Conservation (phyloP, 257 asterid species). For the Gardenia jasminoides region DNA sequence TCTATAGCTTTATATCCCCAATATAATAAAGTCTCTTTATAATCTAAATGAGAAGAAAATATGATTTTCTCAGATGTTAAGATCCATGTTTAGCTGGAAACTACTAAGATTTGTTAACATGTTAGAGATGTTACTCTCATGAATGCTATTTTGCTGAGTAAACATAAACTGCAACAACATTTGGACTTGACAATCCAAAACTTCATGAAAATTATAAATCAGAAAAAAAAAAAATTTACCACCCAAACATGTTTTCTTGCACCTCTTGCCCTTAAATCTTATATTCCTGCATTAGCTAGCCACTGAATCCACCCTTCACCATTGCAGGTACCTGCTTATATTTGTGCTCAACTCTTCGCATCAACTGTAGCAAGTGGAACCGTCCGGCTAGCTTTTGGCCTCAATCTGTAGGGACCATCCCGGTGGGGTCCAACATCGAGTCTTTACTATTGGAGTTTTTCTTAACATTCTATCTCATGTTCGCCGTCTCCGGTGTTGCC, state of each 20-base stretch:
- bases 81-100: too few relatives aligned
- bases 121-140: too few relatives aligned
- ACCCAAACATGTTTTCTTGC: background rate
- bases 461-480: constrained; percentile 43
- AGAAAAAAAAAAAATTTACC: background rate
- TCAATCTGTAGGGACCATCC: constrained; percentile 30
- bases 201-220: background rate
- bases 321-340: constrained; percentile 32
- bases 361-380: constrained; percentile 45
- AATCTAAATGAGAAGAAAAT: too few relatives aligned
- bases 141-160: too few relatives aligned
- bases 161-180: too few relatives aligned
- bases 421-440: constrained; percentile 30
- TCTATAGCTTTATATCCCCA: too few relatives aligned
- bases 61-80: too few relatives aligned
- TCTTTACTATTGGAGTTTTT: constrained; percentile 37
- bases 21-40: too few relatives aligned
- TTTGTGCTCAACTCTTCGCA: constrained; percentile 28
- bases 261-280: background rate
- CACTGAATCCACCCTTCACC: background rate
- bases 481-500: constrained; percentile 33
- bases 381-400: constrained; percentile 22
- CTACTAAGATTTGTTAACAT: too few relatives aligned
- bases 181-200: too few relatives aligned
- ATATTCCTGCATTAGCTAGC: too few relatives aligned